phyloP scores from a whole-genome alignment of 2,329 filamentous ascomycete genomes.

The Ceratocystis papillata region DNA sequence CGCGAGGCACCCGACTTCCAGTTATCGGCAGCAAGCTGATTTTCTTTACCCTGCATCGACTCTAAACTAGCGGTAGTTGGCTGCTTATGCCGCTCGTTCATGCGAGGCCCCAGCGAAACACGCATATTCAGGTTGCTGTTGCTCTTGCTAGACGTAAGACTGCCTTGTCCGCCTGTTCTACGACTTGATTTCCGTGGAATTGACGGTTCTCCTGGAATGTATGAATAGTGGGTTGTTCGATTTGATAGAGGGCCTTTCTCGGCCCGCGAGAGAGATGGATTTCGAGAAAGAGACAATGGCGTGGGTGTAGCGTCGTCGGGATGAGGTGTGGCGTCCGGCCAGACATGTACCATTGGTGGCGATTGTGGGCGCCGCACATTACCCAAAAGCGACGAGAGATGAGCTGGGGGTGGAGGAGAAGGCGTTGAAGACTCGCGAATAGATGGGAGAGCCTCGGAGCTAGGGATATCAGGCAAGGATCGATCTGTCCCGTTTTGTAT shows the following conservation, averaged over 20 bases:
- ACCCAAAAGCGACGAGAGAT: constrained; percentile 14
- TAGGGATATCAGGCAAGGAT: constrained; percentile 22
- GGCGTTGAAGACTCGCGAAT: constrained; percentile 19
- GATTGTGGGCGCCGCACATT: constrained; percentile 12
- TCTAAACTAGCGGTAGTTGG: constrained; percentile 10
- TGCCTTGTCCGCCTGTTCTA: background rate
- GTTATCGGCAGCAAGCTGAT: constrained; percentile 10
- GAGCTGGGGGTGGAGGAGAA: constrained; percentile 3
- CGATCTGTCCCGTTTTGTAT: constrained; percentile 16
- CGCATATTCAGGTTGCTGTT: constrained; percentile 16
- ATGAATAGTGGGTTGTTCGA: constrained; percentile 5
- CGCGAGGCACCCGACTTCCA: constrained; percentile 21
- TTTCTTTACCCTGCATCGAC: constrained; percentile 22
- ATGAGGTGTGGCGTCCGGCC: constrained; percentile 14
- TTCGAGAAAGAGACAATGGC: constrained; percentile 17
- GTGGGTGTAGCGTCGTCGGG: constrained; percentile 17
- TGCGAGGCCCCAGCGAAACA: constrained; percentile 7
- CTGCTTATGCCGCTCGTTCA: constrained; percentile 15
- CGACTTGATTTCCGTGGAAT: constrained; percentile 18
- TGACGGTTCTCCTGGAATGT: constrained; percentile 12
- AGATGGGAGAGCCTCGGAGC: constrained; percentile 23
- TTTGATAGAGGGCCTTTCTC: constrained; percentile 11
- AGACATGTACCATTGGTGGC: constrained; percentile 9
- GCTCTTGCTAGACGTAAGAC: constrained; percentile 12
- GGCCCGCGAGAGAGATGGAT: constrained; percentile 16